Base-by-base conservation (phyloP, 352 stramenopile genomes). In the Phytophthora multivora region DNA sequence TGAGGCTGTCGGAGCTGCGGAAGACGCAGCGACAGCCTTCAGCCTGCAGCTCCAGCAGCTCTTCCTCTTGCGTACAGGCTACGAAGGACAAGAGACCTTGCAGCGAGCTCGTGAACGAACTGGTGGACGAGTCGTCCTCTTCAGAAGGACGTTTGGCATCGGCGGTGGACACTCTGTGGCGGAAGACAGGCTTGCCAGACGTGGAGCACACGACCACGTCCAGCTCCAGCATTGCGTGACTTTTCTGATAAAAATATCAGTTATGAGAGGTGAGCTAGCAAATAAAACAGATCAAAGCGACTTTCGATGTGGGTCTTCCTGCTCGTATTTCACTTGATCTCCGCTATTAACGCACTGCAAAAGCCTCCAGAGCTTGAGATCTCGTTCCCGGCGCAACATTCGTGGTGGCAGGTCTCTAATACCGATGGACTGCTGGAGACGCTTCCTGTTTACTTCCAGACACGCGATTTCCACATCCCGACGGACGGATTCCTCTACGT, bases 71-170 rank as follows among this genome's bases (percentile, higher is more conserved):
- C 49, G 73, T 82, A 60, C 77, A 87, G 9, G 46, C 33, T 10
- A 89, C 74, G 50, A 87, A 91, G 21, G 78, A 83, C 39, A 91
- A 40, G 16, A 91, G 66, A 5, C 79, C 82, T 52, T 91, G 79
- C 12, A 91, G 63, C 18, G 82, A 91, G 55, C 77, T 85, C 15
- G 78, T 63, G 31, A 91, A 88, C 12, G 77, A 79, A 40, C 71
- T 80, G 30, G 70, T 68, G 45, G 55, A 66, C 18, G 59, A 53
- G 26, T 63, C 56, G 46, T 70, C 61, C 12, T 56, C 61, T 46
- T 57, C 41, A 42, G 12, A 19, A 50, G 55, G 46, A 35, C 26
- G 18, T 5, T 42, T 61, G 3, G 25, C 35, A 1, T 18, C 21
- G 6, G 36, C 59, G 11, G 58, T 48, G 23, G 49, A 71, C 55